These are phyloP conservation scores for Ceratocystis colombiana DNA, from an alignment of 2,329 filamentous ascomycete species.

Conservation along the genomic window DNA sequence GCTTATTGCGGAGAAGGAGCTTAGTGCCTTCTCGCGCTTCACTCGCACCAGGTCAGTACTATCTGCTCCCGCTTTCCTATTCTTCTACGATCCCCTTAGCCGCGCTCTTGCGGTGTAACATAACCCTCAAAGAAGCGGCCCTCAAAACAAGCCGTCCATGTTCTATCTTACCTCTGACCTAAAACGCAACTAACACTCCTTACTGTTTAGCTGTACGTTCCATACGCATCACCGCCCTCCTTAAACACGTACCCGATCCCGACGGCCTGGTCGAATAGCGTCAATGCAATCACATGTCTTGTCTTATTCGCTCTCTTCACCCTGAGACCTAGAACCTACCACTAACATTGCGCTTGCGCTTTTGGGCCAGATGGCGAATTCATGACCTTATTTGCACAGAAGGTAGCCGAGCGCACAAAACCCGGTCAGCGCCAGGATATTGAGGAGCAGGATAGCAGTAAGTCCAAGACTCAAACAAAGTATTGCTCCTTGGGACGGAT, in stretches of 20 bases:
- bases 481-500: conserved; percentile 1
- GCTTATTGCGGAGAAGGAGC: conserved; percentile 65
- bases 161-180: background rate
- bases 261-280: background rate
- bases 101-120: background rate
- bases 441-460: conserved; percentile 58
- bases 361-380: conserved; percentile 43
- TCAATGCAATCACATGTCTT: background rate
- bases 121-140: background rate
- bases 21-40: conserved; percentile 71
- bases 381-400: conserved; percentile 78
- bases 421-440: conserved; percentile 78
- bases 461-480: conserved; percentile 24
- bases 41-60: conserved; percentile 56
- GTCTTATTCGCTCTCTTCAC: background rate
- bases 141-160: background rate
- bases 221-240: background rate
- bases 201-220: conserved; percentile 22
- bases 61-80: background rate
- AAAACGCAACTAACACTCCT: conserved; percentile 13
- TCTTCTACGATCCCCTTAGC: background rate
- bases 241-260: background rate
- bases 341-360: conserved; percentile 12
- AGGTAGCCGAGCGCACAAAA: conserved; percentile 72
- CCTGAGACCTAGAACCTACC: background rate